Evolutionary conservation across 2,329 filamentous ascomycete species (phyloP).

Genomic region (Didymella keratinophila): DNA sequence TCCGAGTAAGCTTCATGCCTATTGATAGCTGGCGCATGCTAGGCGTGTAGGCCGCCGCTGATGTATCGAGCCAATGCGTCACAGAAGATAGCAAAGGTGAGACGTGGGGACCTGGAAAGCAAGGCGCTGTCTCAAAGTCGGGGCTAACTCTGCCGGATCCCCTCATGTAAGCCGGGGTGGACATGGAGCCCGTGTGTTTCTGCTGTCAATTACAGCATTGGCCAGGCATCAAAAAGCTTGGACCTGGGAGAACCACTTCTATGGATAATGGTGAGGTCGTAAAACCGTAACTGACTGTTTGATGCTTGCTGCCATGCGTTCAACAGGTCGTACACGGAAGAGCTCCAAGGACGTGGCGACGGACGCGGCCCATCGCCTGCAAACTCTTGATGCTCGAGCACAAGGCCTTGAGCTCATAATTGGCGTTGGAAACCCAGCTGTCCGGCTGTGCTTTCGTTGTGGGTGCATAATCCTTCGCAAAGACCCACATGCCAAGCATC

Average conservation of each 20-base stretch:
- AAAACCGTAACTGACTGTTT: slow-evolving; percentile 9
- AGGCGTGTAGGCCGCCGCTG: slow-evolving; percentile 43
- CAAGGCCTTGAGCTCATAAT: background rate
- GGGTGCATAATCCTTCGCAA: slow-evolving; percentile 11
- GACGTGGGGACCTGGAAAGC: slow-evolving; percentile 45
- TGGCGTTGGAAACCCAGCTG: background rate
- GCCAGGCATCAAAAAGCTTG: slow-evolving; percentile 30
- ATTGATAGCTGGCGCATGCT: slow-evolving; percentile 50
- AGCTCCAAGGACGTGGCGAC: background rate
- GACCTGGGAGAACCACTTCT: slow-evolving; percentile 31
- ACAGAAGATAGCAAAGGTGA: slow-evolving; percentile 51
- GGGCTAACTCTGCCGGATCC: slow-evolving; percentile 48
- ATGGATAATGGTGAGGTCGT: slow-evolving; percentile 32
- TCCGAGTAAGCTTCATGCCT: slow-evolving; percentile 50
- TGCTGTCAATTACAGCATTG: slow-evolving; percentile 48
- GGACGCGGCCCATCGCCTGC: background rate
- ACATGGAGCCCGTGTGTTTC: slow-evolving; percentile 41
- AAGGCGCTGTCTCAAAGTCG: slow-evolving; percentile 50
- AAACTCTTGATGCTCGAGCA: background rate
- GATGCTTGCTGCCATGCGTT: background rate
- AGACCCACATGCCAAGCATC: slow-evolving; percentile 17
- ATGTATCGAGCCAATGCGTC: slow-evolving; percentile 46
- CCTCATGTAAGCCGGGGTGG: slow-evolving; percentile 48
- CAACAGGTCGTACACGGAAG: background rate
- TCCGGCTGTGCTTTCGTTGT: slow-evolving; percentile 6